Evolutionary conservation across 139 green algal genomes (phyloP), one percentile per base, ranked within the genome.

Genomic region (Picochlorum sp.): DNA sequence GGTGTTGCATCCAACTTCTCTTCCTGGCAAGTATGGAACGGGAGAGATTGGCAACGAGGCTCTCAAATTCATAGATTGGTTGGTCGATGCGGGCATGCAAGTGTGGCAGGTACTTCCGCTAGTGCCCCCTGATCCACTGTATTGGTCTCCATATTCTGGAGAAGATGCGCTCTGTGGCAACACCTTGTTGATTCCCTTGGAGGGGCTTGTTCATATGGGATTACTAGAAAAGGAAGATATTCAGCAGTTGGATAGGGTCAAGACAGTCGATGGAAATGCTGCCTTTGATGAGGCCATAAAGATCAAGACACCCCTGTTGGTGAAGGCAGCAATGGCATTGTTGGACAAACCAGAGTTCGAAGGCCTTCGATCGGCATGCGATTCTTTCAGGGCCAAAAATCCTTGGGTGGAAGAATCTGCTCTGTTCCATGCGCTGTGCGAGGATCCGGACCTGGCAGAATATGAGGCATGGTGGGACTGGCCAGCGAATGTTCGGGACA

Each of bases 111-210:
- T 98, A 61, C 82, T 98, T 58, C 93, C 93, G 0, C 74, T 98
- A 24, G 93, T 96, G 28, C 92, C 92, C 0, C 93, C 93, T 7
- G 93, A 96, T 66, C 76, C 80, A 0, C 82, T 87, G 66, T 96
- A 85, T 78, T 97, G 87, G 84, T 95, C 85, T 3, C 93, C 93
- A 9, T 98, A 98, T 81, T 84, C 80, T 6, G 61, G 61, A 49
- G 78, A 87, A 46, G 91, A 98, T 68, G 90, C 91, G 7, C 87
- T 92, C 65, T 95, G 87, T 65, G 93, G 93, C 56, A 95, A 94
- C 78, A 85, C 87, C 1, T 79, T 98, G 16, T 66, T 98, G 6
- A 90, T 98, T 34, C 84, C 73, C 46, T 65, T 96, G 20, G 87
- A 96, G 15, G 74, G 82, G 30, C 84, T 98, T 9, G 82, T 90